These are phyloP conservation scores for Triangularia setosa DNA, from an alignment of 2,329 filamentous ascomycete genomes.

Conservation along the genomic window DNA sequence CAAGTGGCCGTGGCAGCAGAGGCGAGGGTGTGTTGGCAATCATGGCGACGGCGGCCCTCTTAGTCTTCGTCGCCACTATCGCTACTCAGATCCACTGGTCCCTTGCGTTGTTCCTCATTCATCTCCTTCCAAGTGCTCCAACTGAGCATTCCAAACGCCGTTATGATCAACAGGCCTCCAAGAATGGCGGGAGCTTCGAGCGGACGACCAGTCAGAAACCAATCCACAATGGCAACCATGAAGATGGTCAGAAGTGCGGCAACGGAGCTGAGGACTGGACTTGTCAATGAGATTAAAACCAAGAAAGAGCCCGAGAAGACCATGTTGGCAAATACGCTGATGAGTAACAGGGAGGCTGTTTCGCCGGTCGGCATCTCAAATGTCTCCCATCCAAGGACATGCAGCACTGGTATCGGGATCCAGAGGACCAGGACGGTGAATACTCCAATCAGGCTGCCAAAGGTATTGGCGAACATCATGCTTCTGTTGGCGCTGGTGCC, in stretches of 20 bases:
- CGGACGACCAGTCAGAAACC: constrained; percentile 74
- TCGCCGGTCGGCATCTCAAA: constrained; percentile 79
- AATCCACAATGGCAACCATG: constrained; percentile 88
- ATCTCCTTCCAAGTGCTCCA: constrained; percentile 95
- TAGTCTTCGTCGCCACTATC: constrained; percentile 25
- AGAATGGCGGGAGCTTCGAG: constrained; percentile 70
- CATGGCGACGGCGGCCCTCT: background rate
- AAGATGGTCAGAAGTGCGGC: constrained; percentile 95
- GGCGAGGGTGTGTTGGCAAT: background rate
- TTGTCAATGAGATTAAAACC: constrained; percentile 87
- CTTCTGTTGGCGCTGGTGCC: constrained; percentile 80
- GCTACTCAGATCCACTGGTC: constrained; percentile 37
- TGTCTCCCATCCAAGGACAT: constrained; percentile 70
- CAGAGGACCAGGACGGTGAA: constrained; percentile 88
- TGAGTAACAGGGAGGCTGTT: constrained; percentile 72
- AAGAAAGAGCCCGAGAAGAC: constrained; percentile 91
- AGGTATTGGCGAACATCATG: constrained; percentile 92
- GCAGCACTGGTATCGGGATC: constrained; percentile 84
- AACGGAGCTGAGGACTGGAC: constrained; percentile 86
- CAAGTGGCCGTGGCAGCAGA: background rate
- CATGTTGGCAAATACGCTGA: constrained; percentile 83
- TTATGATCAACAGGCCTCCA: constrained; percentile 83
- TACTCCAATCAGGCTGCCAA: constrained; percentile 78
- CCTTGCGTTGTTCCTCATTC: constrained; percentile 71
- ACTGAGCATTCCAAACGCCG: constrained; percentile 79